Evolutionary conservation across 139 green algal genomes (phyloP).

Genomic region (Chlamydomonas sp.): DNA sequence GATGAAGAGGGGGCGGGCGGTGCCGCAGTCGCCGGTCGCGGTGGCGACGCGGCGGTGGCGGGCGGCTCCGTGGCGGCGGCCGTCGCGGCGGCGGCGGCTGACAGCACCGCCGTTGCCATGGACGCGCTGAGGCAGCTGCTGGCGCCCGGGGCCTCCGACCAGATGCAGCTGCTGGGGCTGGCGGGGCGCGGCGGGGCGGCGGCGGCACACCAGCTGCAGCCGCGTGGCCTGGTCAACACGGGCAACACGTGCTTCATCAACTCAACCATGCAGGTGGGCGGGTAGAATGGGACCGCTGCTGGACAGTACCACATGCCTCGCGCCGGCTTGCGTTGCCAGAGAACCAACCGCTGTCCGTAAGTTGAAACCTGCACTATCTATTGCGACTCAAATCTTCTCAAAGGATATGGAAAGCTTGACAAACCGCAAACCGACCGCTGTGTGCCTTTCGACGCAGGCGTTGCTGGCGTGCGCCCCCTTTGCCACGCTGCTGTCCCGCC

Average conservation of each 20-base stretch:
- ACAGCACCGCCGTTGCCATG: neutral
- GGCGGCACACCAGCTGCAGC: constrained; percentile 46
- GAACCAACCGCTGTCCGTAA: neutral
- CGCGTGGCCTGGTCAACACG: constrained; percentile 79
- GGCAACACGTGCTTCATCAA: constrained; percentile 91
- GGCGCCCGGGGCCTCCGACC: neutral
- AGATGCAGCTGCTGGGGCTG: constrained; percentile 3
- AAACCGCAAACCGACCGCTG: neutral
- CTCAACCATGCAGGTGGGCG: constrained; percentile 69
- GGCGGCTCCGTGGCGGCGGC: neutral
- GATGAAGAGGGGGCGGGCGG: neutral
- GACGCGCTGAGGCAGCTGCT: constrained; percentile 26
- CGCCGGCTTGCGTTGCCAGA: neutral
- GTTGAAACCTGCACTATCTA: too few relatives aligned
- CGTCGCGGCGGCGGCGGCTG: constrained; percentile 20
- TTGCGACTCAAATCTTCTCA: too few relatives aligned
- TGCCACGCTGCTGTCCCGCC: too few relatives aligned
- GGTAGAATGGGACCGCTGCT: neutral
- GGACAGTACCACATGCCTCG: neutral
- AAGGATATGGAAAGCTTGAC: too few relatives aligned
- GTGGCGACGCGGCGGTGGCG: neutral
- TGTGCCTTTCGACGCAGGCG: constrained; percentile 56
- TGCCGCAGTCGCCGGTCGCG: too few relatives aligned
- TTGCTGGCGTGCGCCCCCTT: constrained; percentile 76
- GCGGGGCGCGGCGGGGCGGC: neutral